A percentile compares a stretch with the other conserved stretches of the same genome.
Conservation (phyloP, 257 asterid genomes). For the Cinchona pubescens region DNA sequence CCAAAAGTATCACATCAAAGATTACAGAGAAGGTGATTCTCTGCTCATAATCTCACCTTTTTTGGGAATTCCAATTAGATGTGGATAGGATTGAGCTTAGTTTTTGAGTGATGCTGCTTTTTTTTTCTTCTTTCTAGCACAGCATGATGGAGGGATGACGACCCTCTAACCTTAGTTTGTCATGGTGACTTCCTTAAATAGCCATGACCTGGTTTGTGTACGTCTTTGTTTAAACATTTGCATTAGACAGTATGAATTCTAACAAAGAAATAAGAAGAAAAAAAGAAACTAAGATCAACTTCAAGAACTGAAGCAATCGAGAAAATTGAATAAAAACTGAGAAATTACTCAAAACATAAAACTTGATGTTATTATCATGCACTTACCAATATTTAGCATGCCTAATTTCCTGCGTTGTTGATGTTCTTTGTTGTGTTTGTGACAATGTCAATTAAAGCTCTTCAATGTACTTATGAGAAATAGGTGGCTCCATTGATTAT, state of each 20-base stretch:
- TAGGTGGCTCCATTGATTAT: not conserved
- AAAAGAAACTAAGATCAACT: not conserved
- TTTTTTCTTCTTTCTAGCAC: not conserved
- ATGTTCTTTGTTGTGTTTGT: too few species aligned
- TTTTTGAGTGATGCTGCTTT: not conserved
- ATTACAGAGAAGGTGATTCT: slow-evolving; percentile 59
- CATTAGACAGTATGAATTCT: not conserved
- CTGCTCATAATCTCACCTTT: not conserved
- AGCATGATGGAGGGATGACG: not conserved
- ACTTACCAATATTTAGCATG: not conserved
- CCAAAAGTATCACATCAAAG: slow-evolving; percentile 64
- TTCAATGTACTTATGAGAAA: too few species aligned
- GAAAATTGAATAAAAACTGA: not conserved
- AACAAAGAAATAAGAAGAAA: not conserved
- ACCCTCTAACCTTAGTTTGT: not conserved
- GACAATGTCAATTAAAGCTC: too few species aligned
- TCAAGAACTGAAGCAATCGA: not conserved
- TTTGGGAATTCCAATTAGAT: not conserved
- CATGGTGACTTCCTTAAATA: not conserved
- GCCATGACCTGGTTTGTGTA: not conserved
- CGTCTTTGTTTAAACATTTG: not conserved
- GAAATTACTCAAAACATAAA: not conserved
- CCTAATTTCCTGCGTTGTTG: not conserved
- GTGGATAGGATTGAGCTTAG: not conserved
- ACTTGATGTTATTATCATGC: not conserved